Percentiles rank a stretch among this genome's conserved stretches.
phyloP scores from a whole-genome alignment of 495 filamentous ascomycete genomes.

The Endocarpon pusillum region DNA sequence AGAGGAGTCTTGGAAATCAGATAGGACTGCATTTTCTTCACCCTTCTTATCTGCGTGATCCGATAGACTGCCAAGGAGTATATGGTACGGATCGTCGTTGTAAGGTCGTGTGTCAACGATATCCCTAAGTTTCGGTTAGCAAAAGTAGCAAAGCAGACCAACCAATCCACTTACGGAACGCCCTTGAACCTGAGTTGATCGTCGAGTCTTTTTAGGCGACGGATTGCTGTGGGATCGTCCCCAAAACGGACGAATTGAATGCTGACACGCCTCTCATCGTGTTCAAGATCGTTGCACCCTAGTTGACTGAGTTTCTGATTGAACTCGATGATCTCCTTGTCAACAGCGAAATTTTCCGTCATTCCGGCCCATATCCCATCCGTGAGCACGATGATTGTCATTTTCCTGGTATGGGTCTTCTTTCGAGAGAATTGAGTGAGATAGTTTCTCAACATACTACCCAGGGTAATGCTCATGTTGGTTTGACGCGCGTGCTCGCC shows the following conservation, averaged over 20 bases:
- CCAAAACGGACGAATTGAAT: constrained; percentile 10
- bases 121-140: too few relatives aligned
- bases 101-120: constrained; percentile 19
- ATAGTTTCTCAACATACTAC: constrained; percentile 5
- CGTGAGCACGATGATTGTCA: constrained; percentile 6
- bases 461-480: constrained; percentile 4
- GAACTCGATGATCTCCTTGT: neutral
- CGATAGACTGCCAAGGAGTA: constrained; percentile 21
- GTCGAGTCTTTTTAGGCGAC: constrained; percentile 15
- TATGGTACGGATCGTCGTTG: constrained; percentile 13
- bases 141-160: too few relatives aligned
- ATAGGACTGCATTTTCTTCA: too few relatives aligned
- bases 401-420: neutral
- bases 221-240: constrained; percentile 4
- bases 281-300: too few relatives aligned
- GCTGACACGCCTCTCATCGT: constrained; percentile 4
- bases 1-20: too few relatives aligned
- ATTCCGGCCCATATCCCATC: constrained; percentile 7
- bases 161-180: constrained; percentile 9
- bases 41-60: too few relatives aligned
- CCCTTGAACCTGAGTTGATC: constrained; percentile 9
- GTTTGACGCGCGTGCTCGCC: neutral
- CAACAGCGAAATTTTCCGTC: constrained; percentile 2
- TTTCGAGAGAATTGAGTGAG: neutral
- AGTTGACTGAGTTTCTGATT: constrained; percentile 3